A percentile compares a stretch with the other conserved stretches of the same genome.
Conservation (phyloP, 805 yeast genomes). For the Kazachstania bromeliacearum region DNA sequence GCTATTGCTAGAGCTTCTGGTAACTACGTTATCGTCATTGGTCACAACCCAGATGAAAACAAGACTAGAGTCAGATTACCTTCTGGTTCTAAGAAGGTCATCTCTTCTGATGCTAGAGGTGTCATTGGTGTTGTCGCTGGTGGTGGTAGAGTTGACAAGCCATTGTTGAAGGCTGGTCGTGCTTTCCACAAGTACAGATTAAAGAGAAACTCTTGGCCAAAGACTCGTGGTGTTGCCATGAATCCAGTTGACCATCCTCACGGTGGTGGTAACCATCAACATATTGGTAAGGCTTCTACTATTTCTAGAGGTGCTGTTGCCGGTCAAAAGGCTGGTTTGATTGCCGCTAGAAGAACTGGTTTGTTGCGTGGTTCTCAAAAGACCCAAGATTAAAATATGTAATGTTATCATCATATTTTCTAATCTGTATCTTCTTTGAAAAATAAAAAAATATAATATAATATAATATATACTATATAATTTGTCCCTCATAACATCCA, state of each 20-base stretch:
- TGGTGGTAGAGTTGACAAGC: slow-evolving; percentile 99
- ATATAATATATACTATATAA: background rate
- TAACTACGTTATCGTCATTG: slow-evolving; percentile 97
- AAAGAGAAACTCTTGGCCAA: slow-evolving; percentile 99
- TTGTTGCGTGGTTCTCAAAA: slow-evolving; percentile 99
- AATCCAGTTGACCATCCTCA: slow-evolving; percentile 99
- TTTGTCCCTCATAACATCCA: slow-evolving; percentile 7
- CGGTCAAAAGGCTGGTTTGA: slow-evolving; percentile 99
- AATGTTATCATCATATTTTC: slow-evolving; percentile 7
- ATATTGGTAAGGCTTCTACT: slow-evolving; percentile 99
- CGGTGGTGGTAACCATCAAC: slow-evolving; percentile 99
- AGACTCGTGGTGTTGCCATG: slow-evolving; percentile 99
- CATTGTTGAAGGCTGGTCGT: slow-evolving; percentile 99
- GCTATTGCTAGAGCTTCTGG: slow-evolving; percentile 99
- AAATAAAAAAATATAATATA: background rate
- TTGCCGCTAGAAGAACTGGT: slow-evolving; percentile 99
- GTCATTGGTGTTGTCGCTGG: slow-evolving; percentile 99
- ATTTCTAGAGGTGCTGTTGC: slow-evolving; percentile 98
- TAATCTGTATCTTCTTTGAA: slow-evolving; percentile 1
- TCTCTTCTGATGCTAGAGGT: slow-evolving; percentile 96
- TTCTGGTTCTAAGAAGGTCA: slow-evolving; percentile 96
- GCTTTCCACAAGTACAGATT: slow-evolving; percentile 99
- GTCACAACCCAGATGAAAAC: slow-evolving; percentile 98
- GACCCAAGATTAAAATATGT: slow-evolving; percentile 55
- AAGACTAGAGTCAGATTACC: slow-evolving; percentile 99